phyloP scores from a whole-genome alignment of 208 protist genomes.

The Trichomonas tenax region DNA sequence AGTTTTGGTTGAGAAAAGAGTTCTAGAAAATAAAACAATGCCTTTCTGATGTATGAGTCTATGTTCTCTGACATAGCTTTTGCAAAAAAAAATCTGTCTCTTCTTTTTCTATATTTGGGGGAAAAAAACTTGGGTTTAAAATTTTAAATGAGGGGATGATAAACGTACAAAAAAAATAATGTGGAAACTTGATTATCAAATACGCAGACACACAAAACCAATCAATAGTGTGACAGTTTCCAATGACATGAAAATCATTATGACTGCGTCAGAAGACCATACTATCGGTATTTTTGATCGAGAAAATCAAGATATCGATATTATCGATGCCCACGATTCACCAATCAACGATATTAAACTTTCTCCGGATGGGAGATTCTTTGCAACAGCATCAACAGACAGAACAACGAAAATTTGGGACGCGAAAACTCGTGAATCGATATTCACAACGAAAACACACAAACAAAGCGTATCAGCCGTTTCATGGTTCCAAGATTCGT shows the following conservation, averaged over 20 bases:
- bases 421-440: not conserved
- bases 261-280: not conserved
- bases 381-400: not conserved
- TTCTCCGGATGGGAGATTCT: not conserved
- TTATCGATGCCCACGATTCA: not conserved
- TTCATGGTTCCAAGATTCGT: not conserved
- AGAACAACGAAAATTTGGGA: not conserved
- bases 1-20: no score
- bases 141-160: not conserved
- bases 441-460: not conserved
- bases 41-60: no score
- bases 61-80: no score
- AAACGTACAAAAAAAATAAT: not conserved
- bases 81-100: no score
- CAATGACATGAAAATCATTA: not conserved
- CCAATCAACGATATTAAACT: not conserved
- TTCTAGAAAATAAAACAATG: no score
- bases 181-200: not conserved
- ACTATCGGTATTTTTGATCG: not conserved
- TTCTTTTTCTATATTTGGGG: no score
- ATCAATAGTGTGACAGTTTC: not conserved
- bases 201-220: not conserved
- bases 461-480: not conserved
- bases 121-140: no score
- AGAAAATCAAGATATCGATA: not conserved